Base-by-base conservation (phyloP, 176 grass and related monocot species). In the Thalia dealbata region DNA sequence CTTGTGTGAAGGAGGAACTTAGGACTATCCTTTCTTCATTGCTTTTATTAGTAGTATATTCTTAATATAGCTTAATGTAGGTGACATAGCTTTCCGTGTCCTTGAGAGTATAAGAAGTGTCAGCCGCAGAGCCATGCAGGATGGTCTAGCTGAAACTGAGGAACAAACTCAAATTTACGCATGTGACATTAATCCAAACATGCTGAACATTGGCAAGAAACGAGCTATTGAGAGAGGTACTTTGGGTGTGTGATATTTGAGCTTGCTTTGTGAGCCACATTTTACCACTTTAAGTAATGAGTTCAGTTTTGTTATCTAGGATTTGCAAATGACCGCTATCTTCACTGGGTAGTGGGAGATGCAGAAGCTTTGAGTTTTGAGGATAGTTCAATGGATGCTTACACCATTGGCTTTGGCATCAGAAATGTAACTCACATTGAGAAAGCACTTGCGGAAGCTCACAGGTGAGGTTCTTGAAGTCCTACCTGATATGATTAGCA, bases 351-450 rank as follows among this genome's bases (percentile, higher is more conserved):
- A 30, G 75, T 88, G 67, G 93, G 87, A 81, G 89, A 96, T 82
- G 89, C 89, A 74, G 92, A 96, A 84, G 85, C 83, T 75, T 84
- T 92, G 76, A 87, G 69, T 87, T 96, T 96, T 59, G 82, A 96
- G 73, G 87, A 96, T 76, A 73, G 63, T 66, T 92, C 87, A 62
- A 92, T 96, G 93, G 89, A 96, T 90, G 89, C 82, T 38, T 96
- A 96, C 78, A 92, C 89, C 5, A 92, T 96, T 58, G 93, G 84
- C 58, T 96, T 96, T 72, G 93, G 93, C 58, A 90, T 96, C 64
- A 89, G 93, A 84, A 96, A 96, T 78, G 87, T 96, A 58, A 92
- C 89, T 9, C 92, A 90, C 70, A 92, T 96, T 82, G 89, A 96
- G 78, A 96, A 96, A 63, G 87, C 76, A 78, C 85, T 96, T 52